Evolutionary conservation across 2,329 filamentous ascomycete genomes (phyloP).

Genomic region (Pestalotiopsis sp.): DNA sequence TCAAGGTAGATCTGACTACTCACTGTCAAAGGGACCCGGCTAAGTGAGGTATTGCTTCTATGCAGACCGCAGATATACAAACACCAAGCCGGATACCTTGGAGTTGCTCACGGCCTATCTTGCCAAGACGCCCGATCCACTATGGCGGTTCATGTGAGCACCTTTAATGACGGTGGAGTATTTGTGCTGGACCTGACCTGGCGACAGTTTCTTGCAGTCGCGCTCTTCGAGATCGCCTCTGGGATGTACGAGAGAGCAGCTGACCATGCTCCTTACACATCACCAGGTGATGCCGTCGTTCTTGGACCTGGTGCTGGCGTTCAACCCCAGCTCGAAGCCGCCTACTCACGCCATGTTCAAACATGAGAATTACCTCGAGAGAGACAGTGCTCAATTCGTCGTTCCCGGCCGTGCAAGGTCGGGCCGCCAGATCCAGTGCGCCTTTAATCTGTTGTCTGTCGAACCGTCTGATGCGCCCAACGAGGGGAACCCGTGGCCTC

Average conservation of each 20-base stretch:
- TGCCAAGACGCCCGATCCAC: background rate
- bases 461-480: slow-evolving; percentile 13
- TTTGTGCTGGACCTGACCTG: background rate
- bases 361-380: slow-evolving; percentile 20
- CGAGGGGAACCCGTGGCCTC: slow-evolving; percentile 19
- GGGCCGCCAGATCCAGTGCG: slow-evolving; percentile 21
- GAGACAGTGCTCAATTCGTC: slow-evolving; percentile 3
- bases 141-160: slow-evolving; percentile 16
- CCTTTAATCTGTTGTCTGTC: slow-evolving; percentile 22
- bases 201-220: slow-evolving; percentile 19
- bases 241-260: slow-evolving; percentile 22
- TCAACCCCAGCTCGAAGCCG: slow-evolving; percentile 15
- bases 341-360: slow-evolving; percentile 17
- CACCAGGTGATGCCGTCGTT: slow-evolving; percentile 27
- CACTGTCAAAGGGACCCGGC: background rate
- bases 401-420: slow-evolving; percentile 15
- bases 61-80: background rate
- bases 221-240: slow-evolving; percentile 17
- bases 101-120: background rate
- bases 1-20: background rate
- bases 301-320: slow-evolving; percentile 23
- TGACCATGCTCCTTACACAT: slow-evolving; percentile 20
- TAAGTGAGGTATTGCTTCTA: slow-evolving; percentile 1
- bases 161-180: slow-evolving; percentile 13
- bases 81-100: background rate